phyloP scores from a whole-genome alignment of 179 eudicot species.

The Nepenthes alata region DNA sequence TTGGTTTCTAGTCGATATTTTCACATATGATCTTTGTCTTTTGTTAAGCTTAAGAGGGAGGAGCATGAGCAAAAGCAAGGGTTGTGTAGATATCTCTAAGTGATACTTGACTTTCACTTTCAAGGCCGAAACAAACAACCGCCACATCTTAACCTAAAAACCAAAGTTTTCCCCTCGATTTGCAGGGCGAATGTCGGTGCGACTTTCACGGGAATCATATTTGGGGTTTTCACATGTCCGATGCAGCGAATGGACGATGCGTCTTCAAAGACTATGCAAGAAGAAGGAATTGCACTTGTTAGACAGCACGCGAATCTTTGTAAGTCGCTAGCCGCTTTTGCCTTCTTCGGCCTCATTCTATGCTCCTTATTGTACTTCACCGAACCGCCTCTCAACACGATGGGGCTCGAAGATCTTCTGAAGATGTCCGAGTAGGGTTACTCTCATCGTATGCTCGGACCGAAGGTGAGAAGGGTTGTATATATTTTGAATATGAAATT shows the following conservation, averaged over 20 bases:
- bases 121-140: too few relatives aligned
- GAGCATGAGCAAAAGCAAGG: too few relatives aligned
- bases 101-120: too few relatives aligned
- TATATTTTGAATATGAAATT: neutral
- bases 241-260: conserved; percentile 37
- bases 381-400: conserved; percentile 14
- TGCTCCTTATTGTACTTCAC: conserved; percentile 31
- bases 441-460: neutral
- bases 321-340: conserved; percentile 55
- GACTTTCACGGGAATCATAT: conserved; percentile 50
- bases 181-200: conserved; percentile 74
- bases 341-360: conserved; percentile 34
- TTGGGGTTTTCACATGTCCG: conserved; percentile 52
- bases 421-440: conserved; percentile 17
- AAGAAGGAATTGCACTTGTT: conserved; percentile 48
- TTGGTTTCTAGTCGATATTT: too few relatives aligned
- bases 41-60: too few relatives aligned
- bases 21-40: too few relatives aligned
- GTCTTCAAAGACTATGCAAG: conserved; percentile 24
- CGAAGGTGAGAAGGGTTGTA: neutral
- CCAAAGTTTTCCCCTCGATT: neutral
- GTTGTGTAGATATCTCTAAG: too few relatives aligned
- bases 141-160: neutral
- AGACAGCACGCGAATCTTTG: conserved; percentile 41
- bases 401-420: conserved; percentile 20